A percentile compares a stretch with the other conserved stretches of the same genome.
phyloP scores from a whole-genome alignment of 495 filamentous ascomycete genomes.

The Tuber microsphaerosporum region DNA sequence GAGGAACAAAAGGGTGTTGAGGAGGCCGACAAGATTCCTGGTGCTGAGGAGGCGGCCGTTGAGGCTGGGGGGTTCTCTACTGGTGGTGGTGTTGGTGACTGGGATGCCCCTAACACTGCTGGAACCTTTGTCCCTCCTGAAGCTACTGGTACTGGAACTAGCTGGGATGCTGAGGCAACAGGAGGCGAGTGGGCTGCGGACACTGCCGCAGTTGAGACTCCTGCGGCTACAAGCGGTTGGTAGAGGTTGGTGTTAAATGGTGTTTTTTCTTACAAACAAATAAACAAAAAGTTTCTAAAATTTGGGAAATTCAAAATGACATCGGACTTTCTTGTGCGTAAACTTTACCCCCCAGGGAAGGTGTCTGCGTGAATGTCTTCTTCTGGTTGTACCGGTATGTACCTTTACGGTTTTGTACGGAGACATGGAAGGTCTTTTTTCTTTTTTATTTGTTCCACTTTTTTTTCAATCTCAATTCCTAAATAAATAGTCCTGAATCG shows the following conservation, averaged over 20 bases:
- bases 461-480: background rate
- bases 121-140: conserved; percentile 54
- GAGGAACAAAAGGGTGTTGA: conserved; percentile 54
- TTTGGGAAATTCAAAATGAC: conserved; percentile 32
- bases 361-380: background rate
- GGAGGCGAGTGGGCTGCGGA: conserved; percentile 68
- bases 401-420: background rate
- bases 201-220: conserved; percentile 42
- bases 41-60: conserved; percentile 68
- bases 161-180: conserved; percentile 74
- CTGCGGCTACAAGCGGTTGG: conserved; percentile 32
- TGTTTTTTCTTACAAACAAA: conserved; percentile 34
- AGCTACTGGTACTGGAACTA: conserved; percentile 54
- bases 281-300: conserved; percentile 33
- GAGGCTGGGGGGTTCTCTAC: conserved; percentile 62
- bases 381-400: background rate
- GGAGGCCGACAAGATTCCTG: conserved; percentile 59
- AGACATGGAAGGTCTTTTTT: background rate
- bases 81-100: conserved; percentile 52
- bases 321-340: conserved; percentile 30
- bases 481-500: background rate
- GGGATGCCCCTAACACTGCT: conserved; percentile 60
- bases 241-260: conserved; percentile 33
- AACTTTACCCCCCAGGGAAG: background rate
- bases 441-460: background rate